Evolutionary conservation across 768 basidiomycete genomes (phyloP).

Genomic region (Asterophora lycoperdoides): DNA sequence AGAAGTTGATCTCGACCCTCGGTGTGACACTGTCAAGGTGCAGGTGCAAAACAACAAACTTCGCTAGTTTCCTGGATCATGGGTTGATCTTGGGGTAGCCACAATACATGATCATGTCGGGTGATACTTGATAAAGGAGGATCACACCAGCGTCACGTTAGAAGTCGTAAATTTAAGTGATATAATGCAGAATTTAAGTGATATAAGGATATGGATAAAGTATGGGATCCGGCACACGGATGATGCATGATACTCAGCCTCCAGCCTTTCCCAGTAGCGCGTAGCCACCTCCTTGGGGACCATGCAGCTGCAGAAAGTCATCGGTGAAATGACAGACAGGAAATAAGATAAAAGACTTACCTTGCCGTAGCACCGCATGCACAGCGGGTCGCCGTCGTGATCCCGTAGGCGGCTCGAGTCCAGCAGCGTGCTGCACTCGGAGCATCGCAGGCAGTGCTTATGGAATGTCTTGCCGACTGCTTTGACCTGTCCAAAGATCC

Average conservation of each 20-base stretch:
- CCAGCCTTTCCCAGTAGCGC: conserved; percentile 54
- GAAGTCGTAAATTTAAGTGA: too few relatives aligned
- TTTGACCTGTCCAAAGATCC: conserved; percentile 52
- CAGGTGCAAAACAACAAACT: too few relatives aligned
- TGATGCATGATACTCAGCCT: conserved; percentile 15
- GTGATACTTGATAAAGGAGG: too few relatives aligned
- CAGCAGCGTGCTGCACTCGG: conserved; percentile 62
- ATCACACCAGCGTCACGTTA: too few relatives aligned
- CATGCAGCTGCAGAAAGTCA: conserved; percentile 47
- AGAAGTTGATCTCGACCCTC: too few relatives aligned
- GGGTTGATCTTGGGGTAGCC: too few relatives aligned
- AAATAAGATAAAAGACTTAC: conserved; percentile 20
- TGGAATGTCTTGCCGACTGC: conserved; percentile 80
- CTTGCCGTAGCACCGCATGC: conserved; percentile 73
- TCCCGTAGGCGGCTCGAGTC: conserved; percentile 73
- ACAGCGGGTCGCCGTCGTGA: conserved; percentile 69
- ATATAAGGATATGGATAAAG: background rate
- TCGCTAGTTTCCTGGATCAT: too few relatives aligned
- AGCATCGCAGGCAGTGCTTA: conserved; percentile 72
- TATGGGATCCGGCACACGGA: background rate
- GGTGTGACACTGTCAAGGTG: too few relatives aligned
- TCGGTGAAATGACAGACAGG: background rate
- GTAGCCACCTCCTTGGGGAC: conserved; percentile 71
- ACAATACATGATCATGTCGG: too few relatives aligned
- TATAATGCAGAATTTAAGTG: background rate